These are phyloP conservation scores for Wickerhamomyces chambardii DNA, from an alignment of 805 yeast genomes.

Conservation along the genomic window DNA sequence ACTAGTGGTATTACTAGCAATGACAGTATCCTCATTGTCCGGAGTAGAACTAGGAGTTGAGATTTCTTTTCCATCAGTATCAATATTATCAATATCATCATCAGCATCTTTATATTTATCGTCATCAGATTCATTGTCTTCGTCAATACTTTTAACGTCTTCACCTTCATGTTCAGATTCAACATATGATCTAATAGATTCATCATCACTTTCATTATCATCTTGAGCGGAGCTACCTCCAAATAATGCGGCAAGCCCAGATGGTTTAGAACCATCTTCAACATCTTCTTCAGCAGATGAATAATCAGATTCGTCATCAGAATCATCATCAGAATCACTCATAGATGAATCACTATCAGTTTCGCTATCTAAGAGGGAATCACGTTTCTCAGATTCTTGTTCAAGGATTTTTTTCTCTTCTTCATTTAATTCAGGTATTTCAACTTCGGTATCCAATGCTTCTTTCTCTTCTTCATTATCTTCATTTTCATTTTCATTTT, in stretches of 20 bases:
- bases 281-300: constrained; percentile 24
- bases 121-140: constrained; percentile 11
- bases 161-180: constrained; percentile 11
- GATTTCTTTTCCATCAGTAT: constrained; percentile 5
- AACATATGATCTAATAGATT: constrained; percentile 15
- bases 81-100: constrained; percentile 11
- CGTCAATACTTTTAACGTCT: constrained; percentile 8
- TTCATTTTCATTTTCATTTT: constrained; percentile 7
- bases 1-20: not conserved
- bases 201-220: constrained; percentile 16
- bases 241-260: constrained; percentile 21
- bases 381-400: constrained; percentile 14
- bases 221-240: constrained; percentile 22
- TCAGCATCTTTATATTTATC: constrained; percentile 28
- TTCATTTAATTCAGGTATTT: constrained; percentile 9
- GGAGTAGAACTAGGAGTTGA: constrained; percentile 28
- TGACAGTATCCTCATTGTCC: constrained; percentile 19
- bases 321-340: constrained; percentile 16
- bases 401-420: constrained; percentile 17
- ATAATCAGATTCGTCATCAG: constrained; percentile 20
- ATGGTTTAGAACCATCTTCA: constrained; percentile 33
- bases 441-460: constrained; percentile 3
- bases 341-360: constrained; percentile 22
- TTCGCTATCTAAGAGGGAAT: constrained; percentile 14
- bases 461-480: constrained; percentile 16